Evolutionary conservation across 2,329 filamentous ascomycete genomes (phyloP).

Genomic region (Lecanicillium sp.): DNA sequence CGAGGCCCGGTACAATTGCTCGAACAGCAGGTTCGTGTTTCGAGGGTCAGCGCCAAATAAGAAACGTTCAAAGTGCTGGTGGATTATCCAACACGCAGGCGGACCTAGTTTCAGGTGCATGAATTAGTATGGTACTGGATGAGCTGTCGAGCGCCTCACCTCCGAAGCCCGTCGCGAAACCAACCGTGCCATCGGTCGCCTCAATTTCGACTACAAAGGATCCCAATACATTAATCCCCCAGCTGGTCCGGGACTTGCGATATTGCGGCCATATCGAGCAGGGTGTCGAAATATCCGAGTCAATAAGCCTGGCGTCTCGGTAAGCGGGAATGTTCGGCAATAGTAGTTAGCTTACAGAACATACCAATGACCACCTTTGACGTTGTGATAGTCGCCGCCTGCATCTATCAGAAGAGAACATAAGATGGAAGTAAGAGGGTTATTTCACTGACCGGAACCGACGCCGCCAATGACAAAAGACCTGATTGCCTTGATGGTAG

Average conservation of each 20-base stretch:
- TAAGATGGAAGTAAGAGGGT: too few relatives aligned
- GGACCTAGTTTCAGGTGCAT: conserved; percentile 47
- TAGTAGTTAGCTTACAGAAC: conserved; percentile 17
- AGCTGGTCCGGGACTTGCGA: conserved; percentile 79
- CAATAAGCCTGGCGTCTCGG: conserved; percentile 65
- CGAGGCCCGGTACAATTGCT: conserved; percentile 92
- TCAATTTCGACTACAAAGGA: conserved; percentile 90
- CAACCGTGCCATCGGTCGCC: conserved; percentile 83
- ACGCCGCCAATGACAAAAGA: conserved; percentile 59
- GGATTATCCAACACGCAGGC: conserved; percentile 87
- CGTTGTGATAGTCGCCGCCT: conserved; percentile 89
- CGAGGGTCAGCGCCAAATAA: conserved; percentile 81
- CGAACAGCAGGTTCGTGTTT: conserved; percentile 86
- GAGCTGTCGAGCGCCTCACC: conserved; percentile 37
- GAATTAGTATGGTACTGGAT: background rate
- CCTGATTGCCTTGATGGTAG: conserved; percentile 68
- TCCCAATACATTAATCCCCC: conserved; percentile 92
- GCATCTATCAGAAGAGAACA: conserved; percentile 24
- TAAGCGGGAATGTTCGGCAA: background rate
- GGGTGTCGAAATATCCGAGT: conserved; percentile 86
- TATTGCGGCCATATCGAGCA: conserved; percentile 89
- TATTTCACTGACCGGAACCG: conserved; percentile 24
- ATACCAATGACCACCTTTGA: conserved; percentile 65
- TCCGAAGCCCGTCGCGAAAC: conserved; percentile 90
- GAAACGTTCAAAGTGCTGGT: conserved; percentile 91